Evolutionary conservation across 108 stramenopile genomes (phyloP).

Genomic region (Fistulifera pelliculosa): DNA sequence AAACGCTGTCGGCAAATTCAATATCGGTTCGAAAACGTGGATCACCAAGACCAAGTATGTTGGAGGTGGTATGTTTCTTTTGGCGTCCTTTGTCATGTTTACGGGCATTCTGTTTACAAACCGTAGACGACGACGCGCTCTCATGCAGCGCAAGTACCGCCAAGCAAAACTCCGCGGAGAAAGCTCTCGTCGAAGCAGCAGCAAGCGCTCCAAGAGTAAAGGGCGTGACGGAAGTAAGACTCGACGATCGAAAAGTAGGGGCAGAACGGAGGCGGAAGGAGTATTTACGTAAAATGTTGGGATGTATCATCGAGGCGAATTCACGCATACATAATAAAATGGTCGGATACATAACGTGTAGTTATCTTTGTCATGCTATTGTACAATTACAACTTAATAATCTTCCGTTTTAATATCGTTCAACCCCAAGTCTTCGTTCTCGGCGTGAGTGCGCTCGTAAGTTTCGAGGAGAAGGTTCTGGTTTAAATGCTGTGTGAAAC

Average conservation of each 20-base stretch:
- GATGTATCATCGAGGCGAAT: no score
- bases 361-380: no score
- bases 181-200: slow-evolving; percentile 2
- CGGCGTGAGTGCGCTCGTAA: slow-evolving; percentile 42
- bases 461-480: slow-evolving; percentile 28
- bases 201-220: not conserved
- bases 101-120: slow-evolving; percentile 84
- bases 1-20: slow-evolving; percentile 9
- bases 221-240: not conserved
- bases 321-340: no score
- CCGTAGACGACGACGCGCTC: slow-evolving; percentile 70
- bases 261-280: not conserved
- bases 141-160: slow-evolving; percentile 80
- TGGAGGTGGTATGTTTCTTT: slow-evolving; percentile 58
- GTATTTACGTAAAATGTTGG: not conserved
- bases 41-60: slow-evolving; percentile 75
- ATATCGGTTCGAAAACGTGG: slow-evolving; percentile 47
- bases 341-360: no score
- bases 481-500: slow-evolving; percentile 21
- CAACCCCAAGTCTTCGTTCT: slow-evolving; percentile 57
- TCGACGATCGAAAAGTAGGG: not conserved
- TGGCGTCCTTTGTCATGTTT: slow-evolving; percentile 80
- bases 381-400: no score
- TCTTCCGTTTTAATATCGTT: slow-evolving; percentile 52
- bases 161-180: slow-evolving; percentile 33